Conservation (phyloP, 331 rosid species). For the Telfairia occidentalis region DNA sequence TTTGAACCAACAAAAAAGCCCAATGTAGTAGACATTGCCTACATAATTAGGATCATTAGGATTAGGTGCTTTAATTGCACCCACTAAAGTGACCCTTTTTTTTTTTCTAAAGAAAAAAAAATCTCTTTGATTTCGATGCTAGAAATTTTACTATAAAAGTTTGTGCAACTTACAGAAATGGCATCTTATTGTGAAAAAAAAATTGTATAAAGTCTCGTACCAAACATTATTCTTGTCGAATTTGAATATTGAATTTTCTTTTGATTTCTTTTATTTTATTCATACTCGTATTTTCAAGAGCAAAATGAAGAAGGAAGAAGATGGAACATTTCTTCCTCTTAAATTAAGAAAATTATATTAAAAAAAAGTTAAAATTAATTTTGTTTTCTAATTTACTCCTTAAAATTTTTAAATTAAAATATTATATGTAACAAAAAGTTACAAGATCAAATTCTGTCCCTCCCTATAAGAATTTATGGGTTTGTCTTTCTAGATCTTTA, state of each 20-base stretch:
- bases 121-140: background rate
- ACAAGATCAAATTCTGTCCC: too few relatives aligned
- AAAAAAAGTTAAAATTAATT: too few relatives aligned
- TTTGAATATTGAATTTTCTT: background rate
- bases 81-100: background rate
- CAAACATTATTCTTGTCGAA: background rate
- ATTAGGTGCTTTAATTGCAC: background rate
- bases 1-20: background rate
- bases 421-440: too few relatives aligned
- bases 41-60: background rate
- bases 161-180: background rate
- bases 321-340: too few relatives aligned
- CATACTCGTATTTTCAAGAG: too few relatives aligned
- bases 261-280: too few relatives aligned
- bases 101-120: background rate
- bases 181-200: background rate
- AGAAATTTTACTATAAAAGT: background rate
- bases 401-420: too few relatives aligned
- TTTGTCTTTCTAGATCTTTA: too few relatives aligned
- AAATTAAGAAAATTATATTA: too few relatives aligned
- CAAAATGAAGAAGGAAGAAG: too few relatives aligned
- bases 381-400: too few relatives aligned
- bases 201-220: background rate
- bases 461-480: too few relatives aligned
- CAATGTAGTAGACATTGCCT: constrained; percentile 1